Percentiles rank a stretch among this genome's conserved stretches.
phyloP scores from a whole-genome alignment of 805 yeast genomes.

The Jamesozyma piceae region DNA sequence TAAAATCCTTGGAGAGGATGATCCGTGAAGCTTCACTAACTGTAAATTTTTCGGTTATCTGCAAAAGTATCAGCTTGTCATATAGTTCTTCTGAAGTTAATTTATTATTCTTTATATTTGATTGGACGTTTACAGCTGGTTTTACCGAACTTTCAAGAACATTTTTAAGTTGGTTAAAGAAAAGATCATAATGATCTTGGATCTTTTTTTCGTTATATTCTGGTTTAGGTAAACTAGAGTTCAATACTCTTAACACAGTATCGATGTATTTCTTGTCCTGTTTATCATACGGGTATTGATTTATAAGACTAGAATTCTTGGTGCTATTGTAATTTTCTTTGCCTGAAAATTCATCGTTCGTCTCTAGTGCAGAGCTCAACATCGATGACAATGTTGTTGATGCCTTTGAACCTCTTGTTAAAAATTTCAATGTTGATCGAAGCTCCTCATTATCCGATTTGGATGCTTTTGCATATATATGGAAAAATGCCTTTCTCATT shows the following conservation, averaged over 20 bases:
- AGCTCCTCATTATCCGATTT: conserved; percentile 20
- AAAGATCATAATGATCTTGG: conserved; percentile 23
- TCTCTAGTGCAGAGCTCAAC: background rate
- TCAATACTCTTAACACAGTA: conserved; percentile 20
- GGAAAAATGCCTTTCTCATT: conserved; percentile 19
- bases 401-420: conserved; percentile 14
- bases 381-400: conserved; percentile 6
- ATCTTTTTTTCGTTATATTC: conserved; percentile 15
- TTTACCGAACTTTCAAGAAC: background rate
- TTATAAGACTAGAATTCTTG: background rate
- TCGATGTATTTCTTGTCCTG: conserved; percentile 17
- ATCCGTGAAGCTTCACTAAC: conserved; percentile 14
- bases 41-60: conserved; percentile 12
- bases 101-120: background rate
- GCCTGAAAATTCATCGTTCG: too few relatives aligned
- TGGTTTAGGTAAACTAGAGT: conserved; percentile 22
- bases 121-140: background rate
- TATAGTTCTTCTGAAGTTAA: conserved; percentile 11
- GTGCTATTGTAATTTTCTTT: background rate
- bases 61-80: conserved; percentile 15
- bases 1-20: conserved; percentile 13
- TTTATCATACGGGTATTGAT: background rate
- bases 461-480: conserved; percentile 10
- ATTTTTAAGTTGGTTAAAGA: conserved; percentile 16
- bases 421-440: conserved; percentile 18